Conservation (phyloP, 345 rosid species). For the Streptanthus diversifolius region DNA sequence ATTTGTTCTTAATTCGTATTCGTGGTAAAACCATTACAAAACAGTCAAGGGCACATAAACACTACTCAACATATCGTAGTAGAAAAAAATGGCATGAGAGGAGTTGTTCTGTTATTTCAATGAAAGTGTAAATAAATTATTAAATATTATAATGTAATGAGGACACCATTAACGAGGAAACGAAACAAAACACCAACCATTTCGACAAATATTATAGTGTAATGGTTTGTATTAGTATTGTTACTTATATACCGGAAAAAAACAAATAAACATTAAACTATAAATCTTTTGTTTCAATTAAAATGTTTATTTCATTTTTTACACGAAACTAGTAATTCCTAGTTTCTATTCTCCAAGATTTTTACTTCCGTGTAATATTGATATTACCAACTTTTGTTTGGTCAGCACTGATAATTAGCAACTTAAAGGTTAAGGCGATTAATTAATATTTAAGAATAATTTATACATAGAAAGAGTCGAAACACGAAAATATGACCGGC, state of each 20-base stretch:
- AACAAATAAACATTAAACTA: background rate
- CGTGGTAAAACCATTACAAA: no score
- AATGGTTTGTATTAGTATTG: background rate
- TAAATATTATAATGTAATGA: no score
- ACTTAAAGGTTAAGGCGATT: background rate
- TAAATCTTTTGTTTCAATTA: no score
- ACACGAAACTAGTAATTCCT: background rate
- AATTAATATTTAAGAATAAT: background rate
- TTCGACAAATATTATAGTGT: background rate
- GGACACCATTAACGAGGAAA: no score
- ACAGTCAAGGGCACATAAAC: no score
- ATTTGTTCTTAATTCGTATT: no score
- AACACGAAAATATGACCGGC: slow-evolving; percentile 9
- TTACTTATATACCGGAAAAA: background rate
- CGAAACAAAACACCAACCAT: background rate
- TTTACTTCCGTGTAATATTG: no score
- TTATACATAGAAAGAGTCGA: background rate
- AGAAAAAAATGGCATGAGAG: background rate
- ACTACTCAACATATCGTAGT: background rate
- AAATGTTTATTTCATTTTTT: background rate
- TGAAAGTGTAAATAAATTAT: no score
- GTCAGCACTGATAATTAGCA: background rate
- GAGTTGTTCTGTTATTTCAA: background rate
- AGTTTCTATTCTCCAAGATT: background rate
- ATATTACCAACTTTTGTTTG: background rate